Evolutionary conservation across 208 protist species (phyloP), one percentile per base, ranked within the genome.

Genomic region (Leishmania tropica): DNA sequence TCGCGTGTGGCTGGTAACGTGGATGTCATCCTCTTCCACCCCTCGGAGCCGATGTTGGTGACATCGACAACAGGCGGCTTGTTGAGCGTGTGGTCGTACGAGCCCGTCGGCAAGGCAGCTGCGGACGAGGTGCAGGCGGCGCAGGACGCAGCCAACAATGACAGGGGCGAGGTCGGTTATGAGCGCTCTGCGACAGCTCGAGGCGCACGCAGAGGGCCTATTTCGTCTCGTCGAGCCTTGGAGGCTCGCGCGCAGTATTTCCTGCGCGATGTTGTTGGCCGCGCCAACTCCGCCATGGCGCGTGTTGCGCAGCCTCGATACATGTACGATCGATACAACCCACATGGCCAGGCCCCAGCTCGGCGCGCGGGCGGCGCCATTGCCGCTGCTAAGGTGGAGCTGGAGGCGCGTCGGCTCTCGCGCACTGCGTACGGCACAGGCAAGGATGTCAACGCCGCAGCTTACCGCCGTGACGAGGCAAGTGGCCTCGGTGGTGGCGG

Each of bases 71-170:
- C 86, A 47, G 87, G 88, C 15, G 91, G 90, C 10, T 74, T 91
- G 64, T 77, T 94, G 78, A 89, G 90, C 45, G 88, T 92, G 70
- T 96, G 93, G 93, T 86, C 80, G 17, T 91, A 91, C 80, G 81
- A 84, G 13, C 72, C 68, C 19, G 42, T 62, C 21, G 77, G 71
- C 47, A 67, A 71, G 10, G 62, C 13, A 31, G 21, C 37, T 35
- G 37, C 45, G 60, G 54, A 60, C 37, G 68, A 81, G 24, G 67
- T 47, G 68, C 35, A 64, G 24, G 60, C 7, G 45, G 68, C 70
- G 24, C 67, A 54, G 45, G 76, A 73, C 31, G 71, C 76, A 47
- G 68, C 48, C 56, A 35, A 19, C 31, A 24, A 11, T 24, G 21
- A n/a, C 53, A 35, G 48, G 17, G 42, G 31, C 31, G 47, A 64